Evolutionary conservation across 163 green algal species (phyloP).

Genomic region (Chlorella variabilis): DNA sequence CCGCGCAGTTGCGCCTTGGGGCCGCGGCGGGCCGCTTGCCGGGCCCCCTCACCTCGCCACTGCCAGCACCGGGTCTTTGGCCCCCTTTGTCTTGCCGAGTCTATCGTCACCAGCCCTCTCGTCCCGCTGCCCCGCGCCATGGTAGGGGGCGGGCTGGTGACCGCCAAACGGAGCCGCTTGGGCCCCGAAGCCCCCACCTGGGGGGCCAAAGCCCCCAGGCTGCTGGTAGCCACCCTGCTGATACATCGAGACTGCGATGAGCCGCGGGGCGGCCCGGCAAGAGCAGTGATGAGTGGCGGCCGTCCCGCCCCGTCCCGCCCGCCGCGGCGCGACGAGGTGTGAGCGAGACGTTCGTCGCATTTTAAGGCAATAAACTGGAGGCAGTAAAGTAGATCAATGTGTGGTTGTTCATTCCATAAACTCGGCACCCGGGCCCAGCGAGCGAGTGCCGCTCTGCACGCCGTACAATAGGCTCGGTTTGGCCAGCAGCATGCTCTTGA

Average conservation of each 20-base stretch:
- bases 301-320: too few relatives aligned
- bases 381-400: too few relatives aligned
- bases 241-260: conserved; percentile 22
- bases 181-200: neutral
- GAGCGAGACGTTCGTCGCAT: too few relatives aligned
- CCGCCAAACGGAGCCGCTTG: neutral
- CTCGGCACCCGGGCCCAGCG: conserved; percentile 14
- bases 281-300: too few relatives aligned
- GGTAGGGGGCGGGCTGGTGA: neutral
- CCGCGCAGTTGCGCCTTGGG: neutral
- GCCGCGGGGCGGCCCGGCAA: too few relatives aligned
- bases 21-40: neutral
- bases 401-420: neutral
- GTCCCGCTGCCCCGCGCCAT: neutral
- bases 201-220: conserved; percentile 4
- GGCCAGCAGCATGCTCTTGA: neutral
- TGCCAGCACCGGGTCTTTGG: conserved; percentile 62
- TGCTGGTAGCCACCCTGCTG: conserved; percentile 24
- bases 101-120: conserved; percentile 27
- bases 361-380: too few relatives aligned
- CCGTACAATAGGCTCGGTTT: conserved; percentile 18
- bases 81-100: conserved; percentile 33
- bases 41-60: conserved; percentile 30
- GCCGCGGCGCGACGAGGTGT: too few relatives aligned
- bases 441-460: conserved; percentile 1